Base-by-base conservation (phyloP, 768 basidiomycete genomes). In the Lyophyllum decastes region DNA sequence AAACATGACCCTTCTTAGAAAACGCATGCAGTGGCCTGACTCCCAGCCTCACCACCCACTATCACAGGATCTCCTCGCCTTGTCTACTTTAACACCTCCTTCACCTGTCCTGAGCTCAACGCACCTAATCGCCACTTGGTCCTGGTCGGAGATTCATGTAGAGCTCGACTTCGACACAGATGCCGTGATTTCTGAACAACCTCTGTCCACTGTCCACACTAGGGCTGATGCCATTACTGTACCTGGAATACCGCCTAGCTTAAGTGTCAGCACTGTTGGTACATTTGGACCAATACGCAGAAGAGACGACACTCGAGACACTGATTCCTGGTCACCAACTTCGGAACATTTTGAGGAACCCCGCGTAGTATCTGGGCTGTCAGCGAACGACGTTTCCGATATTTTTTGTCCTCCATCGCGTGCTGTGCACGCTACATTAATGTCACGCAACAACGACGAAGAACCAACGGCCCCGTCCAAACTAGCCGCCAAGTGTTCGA, bases 91-190 rank as follows among this genome's bases (percentile, higher is more conserved):
- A 34, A 58, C 66, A 14, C 81, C 77, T 25, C 78, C 80, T 12
- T 83, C 82, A 12, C 82, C 82, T 11, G 69, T 79, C 48, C 63
- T 82, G 55, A 75, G 64, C 22, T 69, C 80, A n/a, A 70, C 70
- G 45, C 66, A 70, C 24, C 58, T 80, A 47, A 57, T 69, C 25
- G 66, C 70, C 55, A 68, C 73, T 5, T 70, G 67, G 61, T 78
- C 78, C 26, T 81, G 79, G 33, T 80, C 76, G 30, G 76, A 80
- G 49, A 84, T 86, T 54, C 83, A 82, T n/a, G 73, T 85, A 57
- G 65, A 80, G 17, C 71, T 82, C 52, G 77, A 80, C 51, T 60
- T 67, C 43, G 45, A 44, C 35, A 14, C 52, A 27, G 56, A 58
- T 14, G 27, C 12, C 47, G 57, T 62, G 27, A 60, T 43, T 43